These are phyloP conservation scores for Ophiostoma tasmaniense DNA, from an alignment of 2,329 filamentous ascomycete genomes.

Conservation along the genomic window DNA sequence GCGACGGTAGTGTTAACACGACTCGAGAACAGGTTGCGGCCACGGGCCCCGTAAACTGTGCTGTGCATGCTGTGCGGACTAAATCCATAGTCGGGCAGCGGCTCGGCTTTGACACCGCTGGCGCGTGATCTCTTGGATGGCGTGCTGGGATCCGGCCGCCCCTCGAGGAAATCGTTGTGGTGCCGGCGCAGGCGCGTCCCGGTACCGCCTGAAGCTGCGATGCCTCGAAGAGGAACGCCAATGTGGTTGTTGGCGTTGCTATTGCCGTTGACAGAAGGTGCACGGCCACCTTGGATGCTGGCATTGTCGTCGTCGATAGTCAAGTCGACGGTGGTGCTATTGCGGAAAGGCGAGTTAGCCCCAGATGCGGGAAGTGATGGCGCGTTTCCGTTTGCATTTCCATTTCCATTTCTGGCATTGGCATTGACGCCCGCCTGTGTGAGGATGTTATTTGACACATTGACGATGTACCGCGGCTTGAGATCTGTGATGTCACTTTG, in stretches of 20 bases:
- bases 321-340: slow-evolving; percentile 27
- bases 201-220: not conserved
- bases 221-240: not conserved
- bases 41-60: not conserved
- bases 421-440: not conserved
- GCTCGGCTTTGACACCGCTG: slow-evolving; percentile 23
- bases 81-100: not conserved
- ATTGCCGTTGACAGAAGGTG: not conserved
- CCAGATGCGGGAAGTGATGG: not conserved
- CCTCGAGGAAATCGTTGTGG: slow-evolving; percentile 17
- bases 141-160: slow-evolving; percentile 14
- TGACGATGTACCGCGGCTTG: slow-evolving; percentile 40
- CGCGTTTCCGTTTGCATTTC: not conserved
- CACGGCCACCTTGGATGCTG: slow-evolving; percentile 8
- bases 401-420: not conserved
- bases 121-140: slow-evolving; percentile 19
- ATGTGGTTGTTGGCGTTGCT: not conserved
- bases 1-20: not conserved
- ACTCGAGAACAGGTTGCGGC: not conserved
- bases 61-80: not conserved
- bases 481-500: slow-evolving; percentile 36
- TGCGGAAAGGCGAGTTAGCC: not conserved
- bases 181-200: slow-evolving; percentile 16
- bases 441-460: slow-evolving; percentile 17
- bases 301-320: slow-evolving; percentile 30